Conservation (phyloP, 2,329 filamentous ascomycete genomes). For the Bipolaris zeicola region DNA sequence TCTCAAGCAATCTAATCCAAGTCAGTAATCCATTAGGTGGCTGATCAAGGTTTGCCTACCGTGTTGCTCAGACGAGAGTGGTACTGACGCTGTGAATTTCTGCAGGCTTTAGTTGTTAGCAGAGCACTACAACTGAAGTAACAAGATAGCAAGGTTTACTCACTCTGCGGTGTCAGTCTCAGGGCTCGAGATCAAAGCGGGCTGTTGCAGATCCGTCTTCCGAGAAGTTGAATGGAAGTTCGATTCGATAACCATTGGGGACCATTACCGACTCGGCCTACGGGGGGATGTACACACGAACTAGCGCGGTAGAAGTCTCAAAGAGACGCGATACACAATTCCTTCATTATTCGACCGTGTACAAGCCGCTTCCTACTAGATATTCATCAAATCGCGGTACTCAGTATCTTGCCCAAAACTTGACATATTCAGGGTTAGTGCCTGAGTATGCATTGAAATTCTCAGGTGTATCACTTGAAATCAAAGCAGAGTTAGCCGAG, state of each 20-base stretch:
- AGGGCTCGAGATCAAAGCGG: not conserved
- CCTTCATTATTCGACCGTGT: not conserved
- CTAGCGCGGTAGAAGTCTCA: not conserved
- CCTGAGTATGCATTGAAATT: not conserved
- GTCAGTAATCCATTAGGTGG: not conserved
- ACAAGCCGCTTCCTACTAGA: not conserved
- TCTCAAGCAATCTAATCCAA: slow-evolving; percentile 12
- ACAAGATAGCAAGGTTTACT: not conserved
- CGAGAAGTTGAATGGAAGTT: not conserved
- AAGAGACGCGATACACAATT: not conserved
- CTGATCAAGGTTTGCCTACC: not conserved
- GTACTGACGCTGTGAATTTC: not conserved
- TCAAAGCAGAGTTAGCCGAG: not conserved
- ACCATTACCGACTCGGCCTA: not conserved
- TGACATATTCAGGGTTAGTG: not conserved
- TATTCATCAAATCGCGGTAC: not conserved
- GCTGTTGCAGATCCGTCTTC: not conserved
- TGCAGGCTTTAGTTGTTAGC: not conserved
- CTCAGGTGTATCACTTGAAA: not conserved
- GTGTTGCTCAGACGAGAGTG: not conserved
- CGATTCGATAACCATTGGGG: not conserved
- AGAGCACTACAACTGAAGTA: not conserved
- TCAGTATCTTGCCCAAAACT: not conserved
- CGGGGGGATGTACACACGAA: not conserved
- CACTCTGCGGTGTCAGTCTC: not conserved